These are phyloP conservation scores for Cicer arietinum DNA, from an alignment of 306 rosid genomes.

Conservation along the genomic window DNA sequence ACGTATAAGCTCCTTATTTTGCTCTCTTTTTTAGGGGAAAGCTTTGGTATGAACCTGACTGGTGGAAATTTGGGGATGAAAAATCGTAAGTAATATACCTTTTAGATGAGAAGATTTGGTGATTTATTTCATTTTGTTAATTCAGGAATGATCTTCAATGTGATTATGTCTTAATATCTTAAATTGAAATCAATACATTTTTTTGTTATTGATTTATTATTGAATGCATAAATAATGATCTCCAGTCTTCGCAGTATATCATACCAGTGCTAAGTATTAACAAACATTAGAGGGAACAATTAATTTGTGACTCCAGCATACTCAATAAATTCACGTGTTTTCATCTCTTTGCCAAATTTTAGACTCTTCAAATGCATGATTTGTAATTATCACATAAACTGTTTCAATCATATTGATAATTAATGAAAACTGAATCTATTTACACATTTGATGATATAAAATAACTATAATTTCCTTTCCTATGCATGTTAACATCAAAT, in stretches of 20 bases:
- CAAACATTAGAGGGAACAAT: slow-evolving; percentile 26
- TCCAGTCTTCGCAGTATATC: slow-evolving; percentile 6
- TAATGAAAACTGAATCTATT: too few species aligned
- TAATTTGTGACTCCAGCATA: slow-evolving; percentile 25
- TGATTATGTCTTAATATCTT: slow-evolving; percentile 2
- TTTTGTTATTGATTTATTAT: slow-evolving; percentile 21
- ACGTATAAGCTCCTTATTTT: slow-evolving; percentile 35
- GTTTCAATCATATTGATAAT: background rate
- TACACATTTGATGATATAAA: too few species aligned
- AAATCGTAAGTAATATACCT: slow-evolving; percentile 76
- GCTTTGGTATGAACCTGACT: slow-evolving; percentile 95
- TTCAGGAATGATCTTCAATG: slow-evolving; percentile 1
- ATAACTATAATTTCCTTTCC: background rate
- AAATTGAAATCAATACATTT: slow-evolving; percentile 2
- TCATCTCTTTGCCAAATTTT: slow-evolving; percentile 11
- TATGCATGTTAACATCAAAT: background rate
- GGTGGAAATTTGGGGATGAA: slow-evolving; percentile 99
- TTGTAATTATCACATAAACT: background rate
- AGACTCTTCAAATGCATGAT: slow-evolving; percentile 18
- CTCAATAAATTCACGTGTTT: slow-evolving; percentile 17
- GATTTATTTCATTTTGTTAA: slow-evolving; percentile 26
- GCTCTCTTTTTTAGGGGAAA: slow-evolving; percentile 68
- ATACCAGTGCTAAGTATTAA: background rate
- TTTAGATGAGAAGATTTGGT: slow-evolving; percentile 16
- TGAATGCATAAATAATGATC: slow-evolving; percentile 15